Base-by-base conservation (phyloP, 768 basidiomycete genomes). In the Calvatia gigantea region DNA sequence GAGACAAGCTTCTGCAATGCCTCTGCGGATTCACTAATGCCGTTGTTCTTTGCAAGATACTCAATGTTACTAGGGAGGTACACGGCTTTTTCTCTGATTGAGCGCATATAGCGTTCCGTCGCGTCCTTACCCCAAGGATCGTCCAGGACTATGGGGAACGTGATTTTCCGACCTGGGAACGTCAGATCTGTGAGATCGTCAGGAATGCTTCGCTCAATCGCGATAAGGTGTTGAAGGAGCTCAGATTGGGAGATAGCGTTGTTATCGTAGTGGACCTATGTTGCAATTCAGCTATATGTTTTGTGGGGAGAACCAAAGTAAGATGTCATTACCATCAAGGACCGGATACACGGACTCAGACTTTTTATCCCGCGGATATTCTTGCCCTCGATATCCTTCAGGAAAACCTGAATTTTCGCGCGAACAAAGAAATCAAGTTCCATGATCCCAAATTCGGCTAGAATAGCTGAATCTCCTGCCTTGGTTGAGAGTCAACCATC, bases 61-160 rank as follows among this genome's bases (percentile, higher is more conserved):
- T 85, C 81, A 32, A 87, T 69, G 60, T 89, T 88, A 64, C 80
- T 83, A 0, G 86, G 87, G 0, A 89, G 69, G 65, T 88, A 89
- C 1, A 81, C 82, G 0, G 86, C 85, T 47, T 76, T 76, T 44
- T 77, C 73, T 8, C 87, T 71, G 0, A 72, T 79, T 0, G 79
- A 76, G 6, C 65, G 68, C 78, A 80, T 84, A 64, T 89, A 86
- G 19, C 79, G 73, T 41, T 75, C 64, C 25, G 86, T 69, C 3
- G 85, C 83, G 9, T 81, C 81, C 7, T 71, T 71, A 56, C 65
- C 78, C 78, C 84, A 82, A 4, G 70, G 72, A 61, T 88, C 86
- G 58, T 87, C 77, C 27, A 86, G 73, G 1, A 78, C 79, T 27
- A 88, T 79, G 0, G 87, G 87, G 51, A 88, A 81, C 6, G 74